Percentiles rank a stretch among this genome's conserved stretches.
phyloP scores from a whole-genome alignment of 2,329 filamentous ascomycete genomes.

The Teratosphaeriaceae sp. region DNA sequence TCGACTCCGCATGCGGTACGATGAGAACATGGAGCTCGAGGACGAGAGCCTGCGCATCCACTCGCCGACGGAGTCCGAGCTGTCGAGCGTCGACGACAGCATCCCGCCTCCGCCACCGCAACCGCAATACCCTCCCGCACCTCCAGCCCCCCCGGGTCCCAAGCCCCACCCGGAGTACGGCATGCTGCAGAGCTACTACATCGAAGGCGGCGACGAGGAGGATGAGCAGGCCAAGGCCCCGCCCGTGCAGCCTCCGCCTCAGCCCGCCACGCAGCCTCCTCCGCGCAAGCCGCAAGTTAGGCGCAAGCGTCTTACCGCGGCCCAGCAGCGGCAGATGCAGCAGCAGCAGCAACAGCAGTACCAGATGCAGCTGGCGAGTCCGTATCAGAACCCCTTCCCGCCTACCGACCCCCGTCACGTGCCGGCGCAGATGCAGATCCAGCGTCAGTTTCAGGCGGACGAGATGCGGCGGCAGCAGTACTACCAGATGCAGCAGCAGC shows the following conservation, averaged over 20 bases:
- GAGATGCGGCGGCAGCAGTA: no score
- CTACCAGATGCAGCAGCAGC: slow-evolving; percentile 3
- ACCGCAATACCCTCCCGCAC: no score
- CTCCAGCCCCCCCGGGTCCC: background rate
- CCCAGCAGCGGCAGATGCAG: background rate
- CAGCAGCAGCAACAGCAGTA: slow-evolving; percentile 2
- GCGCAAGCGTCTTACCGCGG: background rate
- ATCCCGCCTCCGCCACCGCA: slow-evolving; percentile 13
- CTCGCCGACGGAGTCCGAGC: slow-evolving; percentile 15
- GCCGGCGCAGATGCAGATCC: no score
- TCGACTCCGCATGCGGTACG: slow-evolving; percentile 10
- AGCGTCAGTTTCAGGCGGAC: no score
- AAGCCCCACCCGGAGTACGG: slow-evolving; percentile 20
- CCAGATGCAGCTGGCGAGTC: background rate
- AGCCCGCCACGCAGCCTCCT: background rate
- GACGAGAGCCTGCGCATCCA: slow-evolving; percentile 5
- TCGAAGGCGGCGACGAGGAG: slow-evolving; percentile 19
- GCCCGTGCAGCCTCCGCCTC: background rate
- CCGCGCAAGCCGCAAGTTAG: background rate
- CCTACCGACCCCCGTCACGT: no score
- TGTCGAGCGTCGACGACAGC: slow-evolving; percentile 20
- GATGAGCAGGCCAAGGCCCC: slow-evolving; percentile 7
- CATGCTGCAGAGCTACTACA: slow-evolving; percentile 27
- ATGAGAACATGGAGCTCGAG: slow-evolving; percentile 12
- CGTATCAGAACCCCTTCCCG: background rate